Evolutionary conservation across 352 stramenopile species (phyloP).

Genomic region (Globisporangium orthogonon): DNA sequence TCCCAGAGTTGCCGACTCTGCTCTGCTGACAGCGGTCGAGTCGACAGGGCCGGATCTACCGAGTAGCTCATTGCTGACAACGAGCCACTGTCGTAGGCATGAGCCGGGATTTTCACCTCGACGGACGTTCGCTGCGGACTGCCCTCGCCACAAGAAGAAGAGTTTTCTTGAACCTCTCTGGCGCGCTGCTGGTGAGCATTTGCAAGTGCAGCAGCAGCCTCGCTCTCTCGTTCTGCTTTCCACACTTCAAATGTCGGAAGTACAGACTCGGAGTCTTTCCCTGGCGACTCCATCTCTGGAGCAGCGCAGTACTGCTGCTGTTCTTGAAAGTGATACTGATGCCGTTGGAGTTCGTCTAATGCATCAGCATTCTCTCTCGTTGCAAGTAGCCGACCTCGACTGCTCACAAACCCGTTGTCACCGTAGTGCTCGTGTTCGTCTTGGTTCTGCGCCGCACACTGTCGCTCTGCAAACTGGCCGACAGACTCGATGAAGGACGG

Average conservation of each 20-base stretch:
- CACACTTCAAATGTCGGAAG: conserved; percentile 21
- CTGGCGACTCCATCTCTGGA: conserved; percentile 10
- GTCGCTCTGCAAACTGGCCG: not conserved
- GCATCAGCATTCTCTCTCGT: conserved; percentile 11
- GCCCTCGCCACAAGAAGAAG: not conserved
- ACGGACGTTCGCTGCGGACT: conserved; percentile 5
- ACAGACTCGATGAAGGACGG: conserved; percentile 51
- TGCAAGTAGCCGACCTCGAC: not conserved
- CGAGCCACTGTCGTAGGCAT: conserved; percentile 6
- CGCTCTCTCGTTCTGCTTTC: conserved; percentile 9
- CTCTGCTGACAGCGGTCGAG: conserved; percentile 11
- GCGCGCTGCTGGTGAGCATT: conserved; percentile 2
- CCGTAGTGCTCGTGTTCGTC: conserved; percentile 20
- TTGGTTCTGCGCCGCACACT: conserved; percentile 13
- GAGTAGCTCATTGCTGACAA: not conserved
- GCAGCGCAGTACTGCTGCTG: conserved; percentile 13
- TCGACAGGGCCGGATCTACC: not conserved
- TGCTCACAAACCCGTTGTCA: not conserved
- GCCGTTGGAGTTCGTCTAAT: conserved; percentile 3
- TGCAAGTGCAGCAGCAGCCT: not conserved
- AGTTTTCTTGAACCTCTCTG: conserved; percentile 1
- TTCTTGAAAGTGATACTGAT: conserved; percentile 5
- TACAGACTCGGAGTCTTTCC: conserved; percentile 2
- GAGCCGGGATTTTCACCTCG: conserved; percentile 9
- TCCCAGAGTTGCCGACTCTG: conserved; percentile 22